Conservation (phyloP, 1,284 basidiomycete genomes). For the Ceratorhiza oryzae-sativae region DNA sequence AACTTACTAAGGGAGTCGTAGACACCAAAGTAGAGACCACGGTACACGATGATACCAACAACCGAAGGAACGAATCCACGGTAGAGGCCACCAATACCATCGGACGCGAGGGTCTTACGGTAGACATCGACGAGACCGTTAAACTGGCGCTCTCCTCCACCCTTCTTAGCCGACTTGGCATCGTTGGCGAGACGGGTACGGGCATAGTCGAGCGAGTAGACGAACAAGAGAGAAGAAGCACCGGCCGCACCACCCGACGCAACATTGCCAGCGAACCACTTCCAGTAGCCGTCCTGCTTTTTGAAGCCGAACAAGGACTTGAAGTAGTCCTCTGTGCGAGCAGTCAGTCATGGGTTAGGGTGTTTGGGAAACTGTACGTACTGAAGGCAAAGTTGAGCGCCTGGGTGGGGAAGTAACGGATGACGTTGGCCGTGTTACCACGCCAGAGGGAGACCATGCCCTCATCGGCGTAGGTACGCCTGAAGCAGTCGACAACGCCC, state of each 20-base stretch:
- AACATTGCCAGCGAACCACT: conserved; percentile 89
- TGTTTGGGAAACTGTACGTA: conserved; percentile 53
- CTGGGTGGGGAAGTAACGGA: conserved; percentile 98
- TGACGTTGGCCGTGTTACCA: conserved; percentile 97
- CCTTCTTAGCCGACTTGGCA: conserved; percentile 85
- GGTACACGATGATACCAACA: conserved; percentile 95
- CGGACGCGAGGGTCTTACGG: conserved; percentile 88
- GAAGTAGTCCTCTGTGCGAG: conserved; percentile 87
- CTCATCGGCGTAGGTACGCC: conserved; percentile 89
- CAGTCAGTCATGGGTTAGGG: conserved; percentile 43
- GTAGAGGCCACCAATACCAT: conserved; percentile 90
- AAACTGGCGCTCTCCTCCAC: conserved; percentile 92
- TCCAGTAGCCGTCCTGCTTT: conserved; percentile 89
- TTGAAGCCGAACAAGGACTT: conserved; percentile 93
- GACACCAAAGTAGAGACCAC: conserved; percentile 95
- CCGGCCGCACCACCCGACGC: conserved; percentile 97
- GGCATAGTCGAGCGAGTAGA: conserved; percentile 97
- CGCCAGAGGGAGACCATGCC: conserved; percentile 91
- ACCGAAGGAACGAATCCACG: conserved; percentile 95
- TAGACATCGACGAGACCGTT: conserved; percentile 95
- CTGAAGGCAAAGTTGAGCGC: conserved; percentile 96
- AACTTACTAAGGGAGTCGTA: conserved; percentile 89
- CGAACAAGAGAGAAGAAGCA: conserved; percentile 94
- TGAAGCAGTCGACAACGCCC: conserved; percentile 89
- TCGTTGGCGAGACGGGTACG: conserved; percentile 98